Base-by-base conservation (phyloP, 768 basidiomycete species). In the Filobasidium wieringae region DNA sequence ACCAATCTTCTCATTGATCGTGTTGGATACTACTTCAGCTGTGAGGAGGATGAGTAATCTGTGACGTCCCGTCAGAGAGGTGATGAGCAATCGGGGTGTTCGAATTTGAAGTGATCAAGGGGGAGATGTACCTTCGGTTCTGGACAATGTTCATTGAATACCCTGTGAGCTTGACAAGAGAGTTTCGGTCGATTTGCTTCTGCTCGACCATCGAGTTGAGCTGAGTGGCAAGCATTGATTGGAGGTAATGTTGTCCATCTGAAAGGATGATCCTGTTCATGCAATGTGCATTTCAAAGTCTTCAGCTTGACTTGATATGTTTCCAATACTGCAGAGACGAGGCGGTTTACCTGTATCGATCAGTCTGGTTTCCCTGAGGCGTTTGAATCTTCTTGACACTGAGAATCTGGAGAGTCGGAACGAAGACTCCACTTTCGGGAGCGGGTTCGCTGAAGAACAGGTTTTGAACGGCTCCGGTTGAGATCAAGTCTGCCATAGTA, bases 171-270 rank as follows among this genome's bases (percentile, higher is more conserved):
- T 80, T 77, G 36, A 85, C 80, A 22, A 97, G 74, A 0, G 82
- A 78, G 67, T 86, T 78, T 68, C 84, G 87, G 34, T 75, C 73
- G 32, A 96, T 77, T 0, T 76, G 67, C 6, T 82, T 80, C 0
- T 82, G 77, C 15, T 84, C 79, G 14, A 92, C 83, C 63, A 88
- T 75, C 7, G 77, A 61, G 66, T 96, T 96, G 43, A 91, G 80
- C 67, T 89, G 86, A 0, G 92, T 96, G 4, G 91, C 88, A 32
- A 97, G 78, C 95, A 99, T 96, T 26, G 87, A 84, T 72, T 96
- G 95, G 49, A 86, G 78, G 71, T 87, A 95, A 63, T 86, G 76
- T 19, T 78, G 77, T 37, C 93, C 91, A 74, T 97, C 93, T 0
- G 90, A 93, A 37, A 96, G 77, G 73, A 96, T 88, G 59, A 93